Percentiles rank a stretch among this genome's conserved stretches.
Evolutionary conservation across 345 rosid species (phyloP).

Genomic region (Eucalyptus sp.): DNA sequence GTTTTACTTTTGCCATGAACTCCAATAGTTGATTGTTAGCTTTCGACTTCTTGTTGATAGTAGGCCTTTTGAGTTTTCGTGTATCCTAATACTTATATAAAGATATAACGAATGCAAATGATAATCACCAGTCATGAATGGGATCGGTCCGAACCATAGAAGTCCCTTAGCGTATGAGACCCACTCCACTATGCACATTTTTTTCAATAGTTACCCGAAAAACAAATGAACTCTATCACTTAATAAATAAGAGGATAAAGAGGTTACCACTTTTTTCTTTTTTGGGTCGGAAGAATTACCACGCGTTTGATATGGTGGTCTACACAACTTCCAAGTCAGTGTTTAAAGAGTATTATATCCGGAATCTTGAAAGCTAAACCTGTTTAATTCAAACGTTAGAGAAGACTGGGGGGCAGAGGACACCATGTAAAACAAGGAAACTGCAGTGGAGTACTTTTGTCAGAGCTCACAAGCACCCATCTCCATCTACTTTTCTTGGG

Average conservation of each 20-base stretch:
- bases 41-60: constrained; percentile 23
- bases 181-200: neutral
- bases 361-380: neutral
- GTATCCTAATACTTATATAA: neutral
- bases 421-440: neutral
- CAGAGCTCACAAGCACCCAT: neutral
- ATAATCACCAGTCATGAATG: neutral
- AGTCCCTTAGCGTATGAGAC: neutral
- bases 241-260: neutral
- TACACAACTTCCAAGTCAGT: neutral
- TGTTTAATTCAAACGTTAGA: neutral
- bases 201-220: neutral
- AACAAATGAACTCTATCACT: neutral
- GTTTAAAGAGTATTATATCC: neutral
- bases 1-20: constrained; percentile 69
- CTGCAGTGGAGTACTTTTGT: neutral
- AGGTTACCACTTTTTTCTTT: neutral
- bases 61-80: neutral
- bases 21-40: constrained; percentile 91
- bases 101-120: neutral
- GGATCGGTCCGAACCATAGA: neutral
- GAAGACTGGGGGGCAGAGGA: neutral
- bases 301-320: neutral
- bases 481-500: neutral
- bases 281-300: neutral